These are phyloP conservation scores for Fragaria nilgerrensis DNA, from an alignment of 306 rosid genomes.

Conservation along the genomic window DNA sequence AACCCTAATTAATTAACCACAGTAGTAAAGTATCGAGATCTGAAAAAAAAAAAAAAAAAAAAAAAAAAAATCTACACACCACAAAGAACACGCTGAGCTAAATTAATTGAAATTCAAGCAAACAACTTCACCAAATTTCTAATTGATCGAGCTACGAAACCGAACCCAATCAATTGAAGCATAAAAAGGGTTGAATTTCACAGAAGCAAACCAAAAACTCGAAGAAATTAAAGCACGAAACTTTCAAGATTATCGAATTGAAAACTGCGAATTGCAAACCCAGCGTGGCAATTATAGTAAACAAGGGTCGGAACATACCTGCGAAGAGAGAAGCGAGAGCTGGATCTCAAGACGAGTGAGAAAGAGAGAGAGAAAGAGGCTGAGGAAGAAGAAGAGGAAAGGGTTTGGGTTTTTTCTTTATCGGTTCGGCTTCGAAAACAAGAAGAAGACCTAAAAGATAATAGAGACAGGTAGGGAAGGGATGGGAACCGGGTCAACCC, in stretches of 20 bases:
- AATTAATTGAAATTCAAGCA: not conserved
- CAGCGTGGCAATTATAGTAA: not conserved
- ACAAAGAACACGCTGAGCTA: not conserved
- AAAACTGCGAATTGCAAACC: not conserved
- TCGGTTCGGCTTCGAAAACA: not conserved
- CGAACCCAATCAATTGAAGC: not conserved
- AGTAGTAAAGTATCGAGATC: not conserved
- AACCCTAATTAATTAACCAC: slow-evolving; percentile 2
- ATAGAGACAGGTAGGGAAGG: not conserved
- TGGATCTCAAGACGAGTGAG: slow-evolving; percentile 14
- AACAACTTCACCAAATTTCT: not conserved
- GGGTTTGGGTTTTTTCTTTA: not conserved
- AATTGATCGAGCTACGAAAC: not conserved
- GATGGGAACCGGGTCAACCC: slow-evolving; percentile 14
- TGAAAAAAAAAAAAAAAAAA: not conserved
- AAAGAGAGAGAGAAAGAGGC: not conserved
- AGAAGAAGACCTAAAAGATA: not conserved
- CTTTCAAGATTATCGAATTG: not conserved
- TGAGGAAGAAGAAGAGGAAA: not conserved
- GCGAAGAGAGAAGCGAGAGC: not conserved
- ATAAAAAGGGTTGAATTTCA: not conserved
- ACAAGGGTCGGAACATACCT: not conserved
- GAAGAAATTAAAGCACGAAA: not conserved
- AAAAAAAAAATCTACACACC: too few relatives aligned
- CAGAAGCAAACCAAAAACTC: not conserved